Evolutionary conservation across 23 red algal genomes (phyloP), one percentile per base, ranked within the genome.

Genomic region (Gracilaria caudata): DNA sequence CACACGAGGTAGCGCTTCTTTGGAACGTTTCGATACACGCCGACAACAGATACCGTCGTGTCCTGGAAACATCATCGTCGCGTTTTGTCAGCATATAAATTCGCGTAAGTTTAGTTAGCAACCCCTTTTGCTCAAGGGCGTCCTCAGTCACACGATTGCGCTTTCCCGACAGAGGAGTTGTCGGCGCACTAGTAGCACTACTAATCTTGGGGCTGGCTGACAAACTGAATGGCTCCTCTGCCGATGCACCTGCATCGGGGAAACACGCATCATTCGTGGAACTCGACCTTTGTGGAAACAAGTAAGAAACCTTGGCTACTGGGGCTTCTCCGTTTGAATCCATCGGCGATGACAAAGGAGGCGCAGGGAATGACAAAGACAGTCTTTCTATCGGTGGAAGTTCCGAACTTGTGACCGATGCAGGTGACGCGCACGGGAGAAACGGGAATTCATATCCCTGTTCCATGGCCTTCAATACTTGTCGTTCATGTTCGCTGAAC

Each of bases 1-100:
- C 83, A 20, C 53, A 53, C 51, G 38, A 45, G 14, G 56, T 77
- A 32, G 92, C 92, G n/a, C 92, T 63, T 28, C 81, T 78, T 51
- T 86, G 73, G 66, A 72, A 94, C 17, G 76, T 83, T 74, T 94
- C 92, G 20, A 94, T 70, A 23, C 85, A 89, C 14, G 68, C 85
- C 24, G 85, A 77, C 34, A 89, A n/a, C 17, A 89, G 72, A 51
- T 89, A 77, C 17, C 85, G 68, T 66, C 85, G 70, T 21, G 72
- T 79, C 35, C 71, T 78, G 19, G 55, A 49, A 30, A 47, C 55
- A 28, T 77, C 72, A 37, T 78, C 68, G 35, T 57, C 37, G 43
- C 71, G 45, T 30, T 78, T 68, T 58, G 68, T 64, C 35, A 58
- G 32, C 51, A 63, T 89, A 24, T 77, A 72, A 47, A 89, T 51